Conservation (phyloP, 2,329 filamentous ascomycete genomes). For the Aspergillus tamarii region DNA sequence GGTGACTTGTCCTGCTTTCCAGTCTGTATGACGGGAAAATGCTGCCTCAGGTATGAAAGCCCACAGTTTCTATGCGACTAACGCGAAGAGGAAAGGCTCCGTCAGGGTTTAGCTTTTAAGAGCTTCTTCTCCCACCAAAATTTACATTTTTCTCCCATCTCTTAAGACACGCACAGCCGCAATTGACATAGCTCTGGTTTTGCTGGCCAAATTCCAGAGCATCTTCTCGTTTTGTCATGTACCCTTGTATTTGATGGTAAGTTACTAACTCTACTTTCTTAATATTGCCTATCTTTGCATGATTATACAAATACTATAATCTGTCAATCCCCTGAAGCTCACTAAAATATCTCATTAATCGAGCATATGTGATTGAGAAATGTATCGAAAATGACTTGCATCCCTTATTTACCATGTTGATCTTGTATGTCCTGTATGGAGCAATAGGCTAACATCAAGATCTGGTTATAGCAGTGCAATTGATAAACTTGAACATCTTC, state of each 20-base stretch:
- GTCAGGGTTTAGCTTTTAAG: slow-evolving; percentile 7
- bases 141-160: slow-evolving; percentile 17
- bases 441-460: slow-evolving; percentile 28
- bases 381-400: slow-evolving; percentile 43
- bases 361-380: slow-evolving; percentile 49
- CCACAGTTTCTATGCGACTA: neutral
- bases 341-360: slow-evolving; percentile 36
- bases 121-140: slow-evolving; percentile 17
- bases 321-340: slow-evolving; percentile 82
- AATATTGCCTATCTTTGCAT: slow-evolving; percentile 49
- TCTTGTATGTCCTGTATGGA: slow-evolving; percentile 7
- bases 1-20: neutral
- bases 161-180: slow-evolving; percentile 12
- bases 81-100: slow-evolving; percentile 15
- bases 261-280: slow-evolving; percentile 13
- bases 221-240: slow-evolving; percentile 10
- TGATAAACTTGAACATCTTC: neutral
- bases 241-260: slow-evolving; percentile 35
- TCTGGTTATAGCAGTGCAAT: neutral
- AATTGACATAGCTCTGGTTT: slow-evolving; percentile 25
- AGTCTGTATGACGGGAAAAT: neutral
- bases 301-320: slow-evolving; percentile 69
- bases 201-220: slow-evolving; percentile 33
- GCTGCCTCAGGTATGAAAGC: neutral
- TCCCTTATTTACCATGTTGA: slow-evolving; percentile 16